These are phyloP conservation scores for Colletotrichum orchidophilum DNA, from an alignment of 2,329 filamentous ascomycete species.

Conservation along the genomic window DNA sequence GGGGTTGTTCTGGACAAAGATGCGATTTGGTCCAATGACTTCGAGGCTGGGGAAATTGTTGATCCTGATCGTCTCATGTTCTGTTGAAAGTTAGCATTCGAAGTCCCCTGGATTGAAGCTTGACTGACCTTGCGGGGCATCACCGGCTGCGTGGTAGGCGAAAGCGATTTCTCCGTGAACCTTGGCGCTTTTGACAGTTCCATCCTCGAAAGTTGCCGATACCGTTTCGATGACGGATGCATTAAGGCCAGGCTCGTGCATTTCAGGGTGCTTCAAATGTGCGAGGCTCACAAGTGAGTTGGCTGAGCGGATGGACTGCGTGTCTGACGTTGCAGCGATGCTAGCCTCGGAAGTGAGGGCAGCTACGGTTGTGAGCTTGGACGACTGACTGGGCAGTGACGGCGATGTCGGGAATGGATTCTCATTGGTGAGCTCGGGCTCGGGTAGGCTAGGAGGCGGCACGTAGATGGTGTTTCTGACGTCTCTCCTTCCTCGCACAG, in stretches of 20 bases:
- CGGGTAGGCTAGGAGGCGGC: conserved; percentile 55
- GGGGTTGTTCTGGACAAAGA: conserved; percentile 78
- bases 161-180: conserved; percentile 91
- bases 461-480: conserved; percentile 91
- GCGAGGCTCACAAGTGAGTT: conserved; percentile 78
- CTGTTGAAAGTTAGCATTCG: conserved; percentile 43
- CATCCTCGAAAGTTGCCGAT: conserved; percentile 83
- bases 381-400: conserved; percentile 45
- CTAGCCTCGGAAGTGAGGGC: conserved; percentile 71
- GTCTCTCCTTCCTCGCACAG: conserved; percentile 87
- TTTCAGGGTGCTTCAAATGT: conserved; percentile 82
- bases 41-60: conserved; percentile 91
- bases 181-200: conserved; percentile 74
- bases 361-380: conserved; percentile 58
- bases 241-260: conserved; percentile 82
- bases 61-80: conserved; percentile 76
- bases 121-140: conserved; percentile 53
- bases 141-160: conserved; percentile 70
- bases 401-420: conserved; percentile 48
- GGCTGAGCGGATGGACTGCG: conserved; percentile 89
- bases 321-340: conserved; percentile 75
- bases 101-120: conserved; percentile 1
- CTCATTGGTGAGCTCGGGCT: conserved; percentile 48
- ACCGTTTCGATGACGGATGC: conserved; percentile 92
- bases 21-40: conserved; percentile 91